phyloP scores from a whole-genome alignment of 1,139 yeast species.

The Meyerozyma sp. region DNA sequence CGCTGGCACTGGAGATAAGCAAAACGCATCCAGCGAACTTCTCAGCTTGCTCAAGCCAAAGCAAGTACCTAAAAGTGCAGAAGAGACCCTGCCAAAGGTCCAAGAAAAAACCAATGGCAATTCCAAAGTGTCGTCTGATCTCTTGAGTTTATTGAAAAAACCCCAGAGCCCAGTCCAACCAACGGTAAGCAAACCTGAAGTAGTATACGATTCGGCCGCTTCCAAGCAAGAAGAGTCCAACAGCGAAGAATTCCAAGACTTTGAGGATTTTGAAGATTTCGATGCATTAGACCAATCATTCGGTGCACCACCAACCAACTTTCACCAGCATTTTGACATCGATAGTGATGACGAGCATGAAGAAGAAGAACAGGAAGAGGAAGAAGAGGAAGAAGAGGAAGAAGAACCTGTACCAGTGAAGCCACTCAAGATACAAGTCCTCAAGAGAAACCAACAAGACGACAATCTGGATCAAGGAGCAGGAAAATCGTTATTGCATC shows the following conservation, averaged over 20 bases:
- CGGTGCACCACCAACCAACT: not conserved
- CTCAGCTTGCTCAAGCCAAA: conserved; percentile 12
- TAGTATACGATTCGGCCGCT: not conserved
- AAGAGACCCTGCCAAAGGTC: conserved; percentile 8
- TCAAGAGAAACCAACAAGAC: not conserved
- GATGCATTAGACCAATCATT: conserved; percentile 17
- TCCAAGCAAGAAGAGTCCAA: conserved; percentile 5
- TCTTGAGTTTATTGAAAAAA: conserved; percentile 14
- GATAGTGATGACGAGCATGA: not conserved
- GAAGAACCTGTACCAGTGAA: not conserved
- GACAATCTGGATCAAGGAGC: not conserved
- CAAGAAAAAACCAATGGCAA: conserved; percentile 7
- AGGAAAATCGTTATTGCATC: not conserved
- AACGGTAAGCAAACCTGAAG: not conserved
- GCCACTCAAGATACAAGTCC: not conserved
- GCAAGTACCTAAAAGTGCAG: conserved; percentile 7
- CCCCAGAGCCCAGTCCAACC: conserved; percentile 1
- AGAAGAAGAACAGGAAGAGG: not conserved
- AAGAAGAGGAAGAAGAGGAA: not conserved
- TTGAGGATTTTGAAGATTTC: conserved; percentile 30
- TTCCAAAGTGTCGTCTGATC: conserved; percentile 10
- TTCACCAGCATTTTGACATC: not conserved
- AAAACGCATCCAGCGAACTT: conserved; percentile 11
- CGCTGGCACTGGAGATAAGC: conserved; percentile 10
- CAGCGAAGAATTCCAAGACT: conserved; percentile 20